Evolutionary conservation across 257 asterid species (phyloP), one percentile per base, ranked within the genome.

Genomic region (Nicotiana obtusifolia): DNA sequence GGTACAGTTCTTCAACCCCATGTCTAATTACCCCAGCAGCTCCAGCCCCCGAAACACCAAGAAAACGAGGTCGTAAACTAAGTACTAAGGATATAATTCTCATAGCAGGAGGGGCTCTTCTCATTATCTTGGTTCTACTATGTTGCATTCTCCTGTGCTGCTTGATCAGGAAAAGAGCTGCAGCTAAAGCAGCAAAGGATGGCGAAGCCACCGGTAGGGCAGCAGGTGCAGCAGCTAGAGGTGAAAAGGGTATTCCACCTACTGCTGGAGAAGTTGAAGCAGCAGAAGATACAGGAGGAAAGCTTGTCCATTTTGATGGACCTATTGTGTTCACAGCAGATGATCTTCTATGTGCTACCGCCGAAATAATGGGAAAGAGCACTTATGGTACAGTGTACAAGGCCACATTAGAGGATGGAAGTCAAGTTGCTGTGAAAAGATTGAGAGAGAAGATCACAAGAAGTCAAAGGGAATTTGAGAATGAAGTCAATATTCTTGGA

Each of bases 361-460:
- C 99, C 4, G 99, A 93, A 86, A 90, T 95, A 30, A 93, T 95
- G 98, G 99, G 99, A 1, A 95, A 95, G 83, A 93, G 98, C 81
- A 95, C 98, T 26, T 95, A 95, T 64, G 99, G 99, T 75, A 95
- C 99, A 17, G 98, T 91, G 62, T 95, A 95, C 53, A 95, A 91
- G 80, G 97, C 99, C 44, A 89, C 98, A 7, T 87, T 95, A 91
- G 99, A 91, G 81, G 99, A 93, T 82, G 97, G 97, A 17, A 85
- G 88, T 81, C 94, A 93, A 81, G 99, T 93, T 20, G 99, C 98
- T 19, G 99, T 95, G 52, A 95, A 95, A 91, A 89, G 98, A 83
- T 83, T 95, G 93, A 92, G 99, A 69, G 98, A 95, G 83, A 95
- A 93, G 92, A 90, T 95, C 20, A 91, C 98, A 0, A 95, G 93